Percentiles rank a stretch among this genome's conserved stretches.
These are phyloP conservation scores for Taiwanofungus camphoratus DNA, from an alignment of 1,284 basidiomycete genomes.

Conservation along the genomic window DNA sequence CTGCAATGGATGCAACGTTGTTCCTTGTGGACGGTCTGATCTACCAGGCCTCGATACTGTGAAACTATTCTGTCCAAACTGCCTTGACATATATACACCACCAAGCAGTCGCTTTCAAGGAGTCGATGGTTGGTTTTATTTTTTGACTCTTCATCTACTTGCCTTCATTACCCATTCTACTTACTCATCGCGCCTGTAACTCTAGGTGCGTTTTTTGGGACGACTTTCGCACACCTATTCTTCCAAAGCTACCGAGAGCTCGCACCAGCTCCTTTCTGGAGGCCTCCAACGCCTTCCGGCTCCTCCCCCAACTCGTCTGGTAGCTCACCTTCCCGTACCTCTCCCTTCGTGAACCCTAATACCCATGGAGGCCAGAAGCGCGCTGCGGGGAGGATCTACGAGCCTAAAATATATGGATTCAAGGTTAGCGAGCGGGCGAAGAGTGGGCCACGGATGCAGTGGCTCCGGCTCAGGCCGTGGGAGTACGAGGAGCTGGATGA, in stretches of 20 bases:
- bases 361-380: conserved; percentile 84
- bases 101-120: conserved; percentile 94
- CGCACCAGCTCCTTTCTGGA: conserved; percentile 83
- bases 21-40: conserved; percentile 95
- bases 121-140: conserved; percentile 71
- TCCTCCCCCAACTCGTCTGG: conserved; percentile 47
- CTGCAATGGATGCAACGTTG: conserved; percentile 85
- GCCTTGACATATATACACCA: conserved; percentile 94
- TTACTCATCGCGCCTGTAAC: too few species aligned
- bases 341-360: conserved; percentile 75
- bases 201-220: conserved; percentile 96
- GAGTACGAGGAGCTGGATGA: conserved; percentile 74
- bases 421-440: conserved; percentile 81
- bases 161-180: too few species aligned
- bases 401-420: conserved; percentile 92
- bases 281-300: conserved; percentile 44
- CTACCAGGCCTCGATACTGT: conserved; percentile 98
- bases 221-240: conserved; percentile 95
- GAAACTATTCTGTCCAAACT: conserved; percentile 98
- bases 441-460: conserved; percentile 94
- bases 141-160: too few species aligned
- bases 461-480: conserved; percentile 85
- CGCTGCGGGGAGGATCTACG: conserved; percentile 82
- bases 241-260: conserved; percentile 96
- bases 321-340: conserved; percentile 40